Conservation (phyloP, 1,284 basidiomycete species). For the Austroboletus novae-zelandiae region DNA sequence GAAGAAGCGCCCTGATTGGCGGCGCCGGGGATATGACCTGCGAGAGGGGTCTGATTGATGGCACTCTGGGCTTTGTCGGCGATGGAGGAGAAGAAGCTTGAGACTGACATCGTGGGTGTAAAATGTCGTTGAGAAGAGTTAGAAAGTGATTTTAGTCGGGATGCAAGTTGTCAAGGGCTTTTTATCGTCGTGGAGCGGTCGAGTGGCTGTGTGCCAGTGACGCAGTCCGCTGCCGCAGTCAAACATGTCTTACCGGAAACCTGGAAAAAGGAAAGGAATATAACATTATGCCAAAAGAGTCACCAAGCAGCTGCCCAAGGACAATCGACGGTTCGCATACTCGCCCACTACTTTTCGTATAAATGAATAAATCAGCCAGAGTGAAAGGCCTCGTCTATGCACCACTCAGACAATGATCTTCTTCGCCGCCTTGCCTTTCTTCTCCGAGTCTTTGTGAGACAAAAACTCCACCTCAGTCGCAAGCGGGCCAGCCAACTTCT, state of each 20-base stretch:
- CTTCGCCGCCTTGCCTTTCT: slow-evolving; percentile 84
- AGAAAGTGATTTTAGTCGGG: background rate
- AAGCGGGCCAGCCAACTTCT: slow-evolving; percentile 77
- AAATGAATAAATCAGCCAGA: slow-evolving; percentile 34
- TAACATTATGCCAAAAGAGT: slow-evolving; percentile 22
- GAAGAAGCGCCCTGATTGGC: slow-evolving; percentile 30
- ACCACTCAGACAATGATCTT: slow-evolving; percentile 68
- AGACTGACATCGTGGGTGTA: slow-evolving; percentile 46
- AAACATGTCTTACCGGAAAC: background rate
- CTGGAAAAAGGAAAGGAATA: slow-evolving; percentile 5
- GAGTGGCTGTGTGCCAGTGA: slow-evolving; percentile 21
- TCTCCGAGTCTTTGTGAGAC: slow-evolving; percentile 94
- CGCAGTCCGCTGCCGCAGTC: background rate
- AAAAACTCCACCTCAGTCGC: slow-evolving; percentile 94
- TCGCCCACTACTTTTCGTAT: slow-evolving; percentile 25
- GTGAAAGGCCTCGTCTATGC: slow-evolving; percentile 15
- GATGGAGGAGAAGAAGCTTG: slow-evolving; percentile 59
- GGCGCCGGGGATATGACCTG: slow-evolving; percentile 47
- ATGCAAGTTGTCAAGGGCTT: slow-evolving; percentile 15
- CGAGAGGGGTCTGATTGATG: slow-evolving; percentile 55
- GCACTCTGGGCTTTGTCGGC: slow-evolving; percentile 74
- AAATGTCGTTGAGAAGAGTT: slow-evolving; percentile 4
- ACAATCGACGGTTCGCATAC: slow-evolving; percentile 18
- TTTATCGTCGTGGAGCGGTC: slow-evolving; percentile 13
- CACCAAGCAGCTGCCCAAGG: slow-evolving; percentile 20